Conservation (phyloP, 2,329 filamentous ascomycete genomes). For the Talaromyces piceae region DNA sequence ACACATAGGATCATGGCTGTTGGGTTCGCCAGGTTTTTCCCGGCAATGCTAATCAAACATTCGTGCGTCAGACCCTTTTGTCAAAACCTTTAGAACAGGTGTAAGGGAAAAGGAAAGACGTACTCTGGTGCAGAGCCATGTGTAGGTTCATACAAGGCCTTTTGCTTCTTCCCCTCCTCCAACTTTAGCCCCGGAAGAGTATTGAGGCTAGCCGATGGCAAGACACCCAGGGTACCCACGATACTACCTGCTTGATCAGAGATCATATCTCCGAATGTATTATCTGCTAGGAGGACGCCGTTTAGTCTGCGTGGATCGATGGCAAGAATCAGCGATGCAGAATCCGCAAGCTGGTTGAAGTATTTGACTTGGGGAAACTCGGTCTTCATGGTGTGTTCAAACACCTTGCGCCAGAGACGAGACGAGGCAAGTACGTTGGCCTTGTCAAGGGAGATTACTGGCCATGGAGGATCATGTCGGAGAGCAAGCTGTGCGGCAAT, state of each 20-base stretch:
- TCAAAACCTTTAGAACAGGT: not conserved
- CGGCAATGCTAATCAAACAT: constrained; percentile 62
- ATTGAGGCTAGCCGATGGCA: constrained; percentile 77
- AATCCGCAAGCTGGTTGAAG: constrained; percentile 82
- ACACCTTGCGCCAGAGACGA: constrained; percentile 75
- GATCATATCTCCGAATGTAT: constrained; percentile 89
- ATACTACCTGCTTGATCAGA: constrained; percentile 88
- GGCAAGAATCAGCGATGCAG: constrained; percentile 83
- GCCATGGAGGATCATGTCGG: constrained; percentile 60
- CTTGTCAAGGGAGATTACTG: constrained; percentile 82
- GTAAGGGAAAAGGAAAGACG: constrained; percentile 9
- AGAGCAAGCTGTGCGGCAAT: constrained; percentile 71
- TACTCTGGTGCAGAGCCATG: constrained; percentile 51
- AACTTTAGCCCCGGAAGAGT: constrained; percentile 64
- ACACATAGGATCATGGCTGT: constrained; percentile 82
- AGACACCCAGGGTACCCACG: constrained; percentile 72
- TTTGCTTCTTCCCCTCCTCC: constrained; percentile 57
- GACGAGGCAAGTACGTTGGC: constrained; percentile 86
- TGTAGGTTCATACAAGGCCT: constrained; percentile 90
- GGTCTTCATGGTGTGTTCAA: constrained; percentile 68
- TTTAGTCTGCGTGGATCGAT: constrained; percentile 80
- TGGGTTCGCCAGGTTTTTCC: constrained; percentile 79
- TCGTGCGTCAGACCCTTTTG: not conserved
- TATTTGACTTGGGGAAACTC: constrained; percentile 80
- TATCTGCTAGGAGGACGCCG: constrained; percentile 80